Conservation (phyloP, 108 stramenopile genomes). For the Seminavis robusta region DNA sequence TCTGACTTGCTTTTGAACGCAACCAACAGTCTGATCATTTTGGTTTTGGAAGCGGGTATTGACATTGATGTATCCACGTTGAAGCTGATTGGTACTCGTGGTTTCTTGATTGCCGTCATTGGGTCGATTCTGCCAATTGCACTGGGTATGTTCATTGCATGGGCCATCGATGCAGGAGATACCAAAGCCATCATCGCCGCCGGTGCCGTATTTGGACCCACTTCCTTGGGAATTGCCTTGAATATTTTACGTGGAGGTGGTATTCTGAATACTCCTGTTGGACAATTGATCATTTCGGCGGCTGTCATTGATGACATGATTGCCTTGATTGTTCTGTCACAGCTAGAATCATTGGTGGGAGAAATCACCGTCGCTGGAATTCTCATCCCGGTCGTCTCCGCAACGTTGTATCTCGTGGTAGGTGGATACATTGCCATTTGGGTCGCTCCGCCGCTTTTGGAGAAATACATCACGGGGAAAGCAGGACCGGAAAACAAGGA, state of each 20-base stretch:
- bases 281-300: slow-evolving; percentile 80
- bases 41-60: slow-evolving; percentile 81
- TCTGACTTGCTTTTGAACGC: background rate
- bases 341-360: slow-evolving; percentile 56
- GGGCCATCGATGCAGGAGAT: slow-evolving; percentile 31
- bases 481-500: slow-evolving; percentile 31
- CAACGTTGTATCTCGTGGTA: slow-evolving; percentile 57
- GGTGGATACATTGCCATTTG: slow-evolving; percentile 66
- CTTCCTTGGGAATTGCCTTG: slow-evolving; percentile 76
- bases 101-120: slow-evolving; percentile 69
- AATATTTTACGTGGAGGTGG: slow-evolving; percentile 64
- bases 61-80: slow-evolving; percentile 76
- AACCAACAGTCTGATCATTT: slow-evolving; percentile 41
- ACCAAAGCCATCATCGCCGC: slow-evolving; percentile 56
- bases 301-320: slow-evolving; percentile 89
- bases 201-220: slow-evolving; percentile 77
- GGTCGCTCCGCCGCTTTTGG: slow-evolving; percentile 49
- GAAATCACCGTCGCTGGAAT: slow-evolving; percentile 41
- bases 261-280: slow-evolving; percentile 76
- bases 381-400: slow-evolving; percentile 65
- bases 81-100: slow-evolving; percentile 71
- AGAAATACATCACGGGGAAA: slow-evolving; percentile 26
- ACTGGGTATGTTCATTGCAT: slow-evolving; percentile 59
- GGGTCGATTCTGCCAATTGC: slow-evolving; percentile 75
- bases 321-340: slow-evolving; percentile 72